Conservation (phyloP, 495 filamentous ascomycete species). For the Neurospora discreta region DNA sequence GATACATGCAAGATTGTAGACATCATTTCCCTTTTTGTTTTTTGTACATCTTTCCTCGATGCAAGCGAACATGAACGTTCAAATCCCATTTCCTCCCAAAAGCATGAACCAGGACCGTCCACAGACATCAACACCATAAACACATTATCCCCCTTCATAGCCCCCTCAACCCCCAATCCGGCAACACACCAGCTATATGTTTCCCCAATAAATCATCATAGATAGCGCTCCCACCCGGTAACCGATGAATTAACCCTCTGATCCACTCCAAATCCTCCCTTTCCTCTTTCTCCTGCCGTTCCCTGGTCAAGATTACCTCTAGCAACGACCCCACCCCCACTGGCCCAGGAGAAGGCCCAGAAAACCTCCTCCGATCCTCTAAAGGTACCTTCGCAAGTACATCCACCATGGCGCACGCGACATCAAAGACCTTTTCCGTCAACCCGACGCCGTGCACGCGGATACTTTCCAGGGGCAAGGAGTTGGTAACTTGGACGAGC, state of each 20-base stretch:
- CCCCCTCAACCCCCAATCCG: background rate
- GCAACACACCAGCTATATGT: background rate
- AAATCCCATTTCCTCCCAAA: background rate
- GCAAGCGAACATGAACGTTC: background rate
- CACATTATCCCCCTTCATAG: background rate
- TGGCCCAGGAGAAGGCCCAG: background rate
- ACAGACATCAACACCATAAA: too few relatives aligned
- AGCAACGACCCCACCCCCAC: background rate
- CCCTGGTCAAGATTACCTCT: background rate
- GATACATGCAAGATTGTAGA: too few relatives aligned
- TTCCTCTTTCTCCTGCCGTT: background rate
- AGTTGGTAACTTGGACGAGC: slow-evolving; percentile 41
- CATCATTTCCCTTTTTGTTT: too few relatives aligned
- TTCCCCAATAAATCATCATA: background rate
- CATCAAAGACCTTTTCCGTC: slow-evolving; percentile 46
- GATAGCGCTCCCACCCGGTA: background rate
- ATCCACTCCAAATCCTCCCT: background rate
- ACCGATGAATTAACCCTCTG: background rate
- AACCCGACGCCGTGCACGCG: slow-evolving; percentile 53
- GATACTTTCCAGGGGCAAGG: slow-evolving; percentile 40
- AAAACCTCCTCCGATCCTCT: slow-evolving; percentile 8
- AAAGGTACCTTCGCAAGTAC: slow-evolving; percentile 30
- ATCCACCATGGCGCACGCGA: slow-evolving; percentile 44
- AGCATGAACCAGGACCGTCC: too few relatives aligned
- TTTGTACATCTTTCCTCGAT: background rate